These are phyloP conservation scores for Carex cristatella DNA, from an alignment of 176 grass and related monocot species.

Conservation along the genomic window DNA sequence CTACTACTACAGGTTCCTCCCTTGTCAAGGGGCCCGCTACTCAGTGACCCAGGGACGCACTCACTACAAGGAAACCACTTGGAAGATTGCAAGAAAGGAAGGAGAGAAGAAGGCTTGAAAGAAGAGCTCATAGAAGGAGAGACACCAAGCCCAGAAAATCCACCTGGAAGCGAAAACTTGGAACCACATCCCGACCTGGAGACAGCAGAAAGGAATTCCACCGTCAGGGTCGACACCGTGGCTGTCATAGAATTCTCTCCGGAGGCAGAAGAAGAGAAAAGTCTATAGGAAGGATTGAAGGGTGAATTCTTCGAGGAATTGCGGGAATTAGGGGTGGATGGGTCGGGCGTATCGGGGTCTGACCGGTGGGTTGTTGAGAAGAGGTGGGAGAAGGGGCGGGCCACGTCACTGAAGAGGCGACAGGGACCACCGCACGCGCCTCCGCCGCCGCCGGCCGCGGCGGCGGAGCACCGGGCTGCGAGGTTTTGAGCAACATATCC, in stretches of 20 bases:
- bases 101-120: slow-evolving; percentile 58
- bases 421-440: slow-evolving; percentile 29
- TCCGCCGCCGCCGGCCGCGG: slow-evolving; percentile 25
- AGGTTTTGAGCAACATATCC: slow-evolving; percentile 76
- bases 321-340: slow-evolving; percentile 23
- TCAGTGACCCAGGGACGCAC: slow-evolving; percentile 19
- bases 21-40: slow-evolving; percentile 31
- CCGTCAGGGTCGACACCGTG: slow-evolving; percentile 24
- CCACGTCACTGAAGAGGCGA: too few species aligned
- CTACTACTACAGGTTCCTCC: slow-evolving; percentile 15
- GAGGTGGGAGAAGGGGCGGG: slow-evolving; percentile 44
- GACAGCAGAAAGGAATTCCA: slow-evolving; percentile 50
- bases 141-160: slow-evolving; percentile 27
- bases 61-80: slow-evolving; percentile 93
- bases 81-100: slow-evolving; percentile 68
- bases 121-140: slow-evolving; percentile 52
- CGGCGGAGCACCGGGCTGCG: slow-evolving; percentile 50
- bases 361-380: slow-evolving; percentile 38
- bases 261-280: slow-evolving; percentile 21
- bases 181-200: slow-evolving; percentile 28
- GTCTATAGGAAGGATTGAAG: not conserved
- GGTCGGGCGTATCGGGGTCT: slow-evolving; percentile 9
- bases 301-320: slow-evolving; percentile 29
- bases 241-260: slow-evolving; percentile 28
- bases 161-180: slow-evolving; percentile 7